Evolutionary conservation across 345 rosid species (phyloP), one percentile per base, ranked within the genome.

Genomic region (Viola odorata): DNA sequence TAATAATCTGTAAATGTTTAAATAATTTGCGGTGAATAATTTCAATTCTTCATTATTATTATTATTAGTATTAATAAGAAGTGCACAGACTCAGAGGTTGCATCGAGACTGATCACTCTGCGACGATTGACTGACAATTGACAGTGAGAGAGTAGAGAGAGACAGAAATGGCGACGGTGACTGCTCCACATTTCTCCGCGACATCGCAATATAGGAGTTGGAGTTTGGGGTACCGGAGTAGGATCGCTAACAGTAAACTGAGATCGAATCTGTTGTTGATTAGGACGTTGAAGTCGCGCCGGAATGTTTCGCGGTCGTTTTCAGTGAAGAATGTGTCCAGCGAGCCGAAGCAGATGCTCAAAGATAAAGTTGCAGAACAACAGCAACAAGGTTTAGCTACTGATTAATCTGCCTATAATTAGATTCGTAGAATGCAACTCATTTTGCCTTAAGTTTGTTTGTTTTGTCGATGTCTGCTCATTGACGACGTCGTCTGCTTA

Each of bases 251-350:
- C 13, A 41, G 62, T 8, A 54, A 42, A 53, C 41, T 60, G 63
- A 60, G 66, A 50, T 65, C 68, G 32, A 66, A 66, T 15, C 59
- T 61, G 53, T 45, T 66, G 13, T 23, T 72, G 42, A 38, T 61
- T 32, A 45, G 65, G 12, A 58, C 50, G 42, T 37, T 17, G 45
- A 72, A 44, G 47, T 50, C 64, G 11, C 53, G 63, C 12, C 45
- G 60, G 45, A 23, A 7, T 5, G 37, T 11, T 32, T 8, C 9
- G 58, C 37, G 64, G 60, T 57, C 51, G 58, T 57, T 72, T 8
- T 61, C 14, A 4, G 71, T 66, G 36, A 62, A 56, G 63, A 72
- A 52, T 45, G 76, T 72, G 39, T 61, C 58, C 11, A 65, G 62
- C 53, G 70, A 65, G 67, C 55, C 58, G 3, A 54, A 55, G 58